These are phyloP conservation scores for Quercus variabilis DNA, from an alignment of 306 rosid genomes.

Conservation along the genomic window DNA sequence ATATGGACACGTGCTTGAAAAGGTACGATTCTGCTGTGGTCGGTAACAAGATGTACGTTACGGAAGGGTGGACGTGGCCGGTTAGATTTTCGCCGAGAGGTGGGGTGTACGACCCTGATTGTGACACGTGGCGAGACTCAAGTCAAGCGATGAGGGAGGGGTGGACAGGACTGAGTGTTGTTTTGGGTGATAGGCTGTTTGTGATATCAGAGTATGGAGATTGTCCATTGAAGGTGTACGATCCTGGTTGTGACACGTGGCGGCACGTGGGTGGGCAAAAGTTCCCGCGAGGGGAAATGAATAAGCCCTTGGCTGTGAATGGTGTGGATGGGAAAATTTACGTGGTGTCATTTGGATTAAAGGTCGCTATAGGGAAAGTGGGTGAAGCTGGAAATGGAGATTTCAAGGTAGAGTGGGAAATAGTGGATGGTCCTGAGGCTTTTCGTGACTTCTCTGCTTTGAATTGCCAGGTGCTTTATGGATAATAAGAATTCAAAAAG, in stretches of 20 bases:
- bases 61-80: conserved; percentile 87
- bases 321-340: conserved; percentile 45
- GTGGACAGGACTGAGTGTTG: conserved; percentile 56
- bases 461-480: conserved; percentile 49
- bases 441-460: conserved; percentile 40
- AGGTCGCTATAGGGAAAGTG: conserved; percentile 50
- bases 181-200: conserved; percentile 35
- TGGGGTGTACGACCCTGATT: conserved; percentile 21
- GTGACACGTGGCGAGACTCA: conserved; percentile 53
- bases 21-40: conserved; percentile 34
- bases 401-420: conserved; percentile 45
- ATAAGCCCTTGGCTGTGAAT: conserved; percentile 44
- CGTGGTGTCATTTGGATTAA: conserved; percentile 49
- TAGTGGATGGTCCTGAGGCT: conserved; percentile 33
- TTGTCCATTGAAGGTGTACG: conserved; percentile 53
- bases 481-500: conserved; percentile 13
- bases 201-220: conserved; percentile 57
- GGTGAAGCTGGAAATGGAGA: not conserved
- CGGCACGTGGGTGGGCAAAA: conserved; percentile 43
- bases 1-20: not conserved
- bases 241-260: conserved; percentile 49
- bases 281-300: conserved; percentile 46
- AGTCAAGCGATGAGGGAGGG: conserved; percentile 55
- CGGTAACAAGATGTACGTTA: conserved; percentile 47
- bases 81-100: conserved; percentile 49